Evolutionary conservation across 495 filamentous ascomycete genomes (phyloP).

Genomic region (Aspergillus avenaceus): DNA sequence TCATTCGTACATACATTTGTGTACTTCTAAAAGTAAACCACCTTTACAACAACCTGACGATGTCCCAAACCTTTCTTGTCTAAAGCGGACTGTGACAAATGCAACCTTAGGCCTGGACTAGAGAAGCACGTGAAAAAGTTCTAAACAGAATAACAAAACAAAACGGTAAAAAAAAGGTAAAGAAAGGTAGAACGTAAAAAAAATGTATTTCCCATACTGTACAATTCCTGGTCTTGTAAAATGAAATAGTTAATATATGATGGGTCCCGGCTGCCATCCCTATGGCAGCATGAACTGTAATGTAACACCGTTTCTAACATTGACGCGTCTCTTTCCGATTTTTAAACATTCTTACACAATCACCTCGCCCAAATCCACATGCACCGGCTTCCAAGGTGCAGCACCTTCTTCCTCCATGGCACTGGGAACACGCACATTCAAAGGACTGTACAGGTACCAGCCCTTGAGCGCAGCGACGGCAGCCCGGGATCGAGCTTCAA

Average conservation of each 20-base stretch:
- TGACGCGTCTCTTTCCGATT: slow-evolving; percentile 2
- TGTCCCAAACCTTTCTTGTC: background rate
- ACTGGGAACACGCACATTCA: slow-evolving; percentile 69
- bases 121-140: too few species aligned
- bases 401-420: slow-evolving; percentile 66
- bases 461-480: slow-evolving; percentile 79
- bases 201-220: slow-evolving; percentile 41
- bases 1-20: slow-evolving; percentile 23
- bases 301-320: slow-evolving; percentile 15
- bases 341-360: slow-evolving; percentile 52
- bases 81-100: slow-evolving; percentile 10
- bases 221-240: slow-evolving; percentile 39
- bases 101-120: too few species aligned
- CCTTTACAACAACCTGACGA: slow-evolving; percentile 1
- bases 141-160: background rate
- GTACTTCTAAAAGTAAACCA: slow-evolving; percentile 19
- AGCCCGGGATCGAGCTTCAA: slow-evolving; percentile 73
- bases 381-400: slow-evolving; percentile 69
- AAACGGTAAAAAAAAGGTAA: slow-evolving; percentile 15
- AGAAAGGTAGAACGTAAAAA: slow-evolving; percentile 20
- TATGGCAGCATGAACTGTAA: slow-evolving; percentile 13
- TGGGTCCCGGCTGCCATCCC: slow-evolving; percentile 3
- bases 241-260: slow-evolving; percentile 20
- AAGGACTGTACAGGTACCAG: slow-evolving; percentile 93
- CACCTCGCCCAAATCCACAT: slow-evolving; percentile 89